phyloP scores from a whole-genome alignment of 805 yeast genomes.

The Nakazawaea molendinolei region DNA sequence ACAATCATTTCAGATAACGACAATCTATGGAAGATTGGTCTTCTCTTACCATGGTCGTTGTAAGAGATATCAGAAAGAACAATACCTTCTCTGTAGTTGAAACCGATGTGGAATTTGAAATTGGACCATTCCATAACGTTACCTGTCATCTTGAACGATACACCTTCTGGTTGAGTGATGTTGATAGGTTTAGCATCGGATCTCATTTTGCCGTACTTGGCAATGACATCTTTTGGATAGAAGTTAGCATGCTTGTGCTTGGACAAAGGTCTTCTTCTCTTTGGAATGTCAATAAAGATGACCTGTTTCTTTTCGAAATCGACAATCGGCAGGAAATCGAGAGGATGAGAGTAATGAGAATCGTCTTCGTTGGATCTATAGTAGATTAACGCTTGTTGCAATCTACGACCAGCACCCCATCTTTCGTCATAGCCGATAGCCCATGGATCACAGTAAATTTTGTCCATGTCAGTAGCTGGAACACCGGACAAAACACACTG shows the following conservation, averaged over 20 bases:
- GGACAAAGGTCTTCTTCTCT: constrained; percentile 53
- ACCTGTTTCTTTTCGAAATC: constrained; percentile 54
- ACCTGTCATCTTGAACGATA: constrained; percentile 53
- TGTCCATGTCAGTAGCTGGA: constrained; percentile 38
- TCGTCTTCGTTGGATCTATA: constrained; percentile 58
- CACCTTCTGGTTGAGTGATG: constrained; percentile 64
- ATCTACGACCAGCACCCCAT: constrained; percentile 56
- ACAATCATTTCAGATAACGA: constrained; percentile 67
- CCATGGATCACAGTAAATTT: constrained; percentile 64
- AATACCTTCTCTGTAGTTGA: constrained; percentile 68
- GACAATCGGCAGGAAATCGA: constrained; percentile 64
- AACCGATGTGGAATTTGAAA: constrained; percentile 60
- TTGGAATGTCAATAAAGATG: constrained; percentile 57
- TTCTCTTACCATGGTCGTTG: constrained; percentile 54
- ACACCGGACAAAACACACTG: constrained; percentile 57
- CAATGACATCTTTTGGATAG: constrained; percentile 48
- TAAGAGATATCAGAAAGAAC: constrained; percentile 56
- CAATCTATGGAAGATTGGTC: constrained; percentile 61
- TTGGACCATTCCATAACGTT: constrained; percentile 60
- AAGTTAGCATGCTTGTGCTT: constrained; percentile 51
- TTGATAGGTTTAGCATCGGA: constrained; percentile 48
- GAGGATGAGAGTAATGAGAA: constrained; percentile 47
- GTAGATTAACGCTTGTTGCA: constrained; percentile 63
- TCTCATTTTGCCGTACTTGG: constrained; percentile 50
- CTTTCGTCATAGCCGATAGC: constrained; percentile 66